phyloP scores from a whole-genome alignment of 768 basidiomycete species.

The Collybia mongolica region DNA sequence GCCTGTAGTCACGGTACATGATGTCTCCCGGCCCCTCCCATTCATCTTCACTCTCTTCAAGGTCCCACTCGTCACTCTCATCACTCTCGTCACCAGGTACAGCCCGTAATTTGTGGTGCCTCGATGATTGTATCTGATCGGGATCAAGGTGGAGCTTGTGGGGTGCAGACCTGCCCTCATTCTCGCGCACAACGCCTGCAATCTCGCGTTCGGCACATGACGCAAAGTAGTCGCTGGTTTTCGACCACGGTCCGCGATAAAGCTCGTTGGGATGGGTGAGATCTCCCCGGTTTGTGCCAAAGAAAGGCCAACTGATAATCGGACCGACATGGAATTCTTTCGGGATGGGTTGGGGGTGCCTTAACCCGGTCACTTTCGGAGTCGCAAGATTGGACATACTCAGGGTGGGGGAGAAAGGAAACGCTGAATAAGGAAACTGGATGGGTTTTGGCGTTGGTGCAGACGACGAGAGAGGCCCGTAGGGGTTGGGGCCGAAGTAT shows the following conservation, averaged over 20 bases:
- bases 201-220: conserved; percentile 76
- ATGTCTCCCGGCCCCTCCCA: conserved; percentile 75
- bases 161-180: conserved; percentile 73
- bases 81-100: conserved; percentile 75
- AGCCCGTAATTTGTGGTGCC: conserved; percentile 67
- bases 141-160: conserved; percentile 82
- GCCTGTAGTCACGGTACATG: conserved; percentile 82
- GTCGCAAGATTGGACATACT: conserved; percentile 26
- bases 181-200: conserved; percentile 69
- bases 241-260: conserved; percentile 78
- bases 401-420: conserved; percentile 43
- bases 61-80: conserved; percentile 76
- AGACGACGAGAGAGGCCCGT: conserved; percentile 27
- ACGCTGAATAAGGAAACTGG: conserved; percentile 36
- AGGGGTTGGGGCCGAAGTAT: conserved; percentile 51
- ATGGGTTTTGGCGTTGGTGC: conserved; percentile 43
- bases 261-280: conserved; percentile 66
- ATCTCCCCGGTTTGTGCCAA: conserved; percentile 80
- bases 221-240: conserved; percentile 55
- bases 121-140: conserved; percentile 66
- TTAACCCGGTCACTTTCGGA: conserved; percentile 13
- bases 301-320: conserved; percentile 90
- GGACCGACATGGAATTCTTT: conserved; percentile 65
- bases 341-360: conserved; percentile 11
- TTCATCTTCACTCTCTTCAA: conserved; percentile 78